Evolutionary conservation across 331 rosid genomes (phyloP), one percentile per base, ranked within the genome.

Genomic region (Stylosanthes scabra): DNA sequence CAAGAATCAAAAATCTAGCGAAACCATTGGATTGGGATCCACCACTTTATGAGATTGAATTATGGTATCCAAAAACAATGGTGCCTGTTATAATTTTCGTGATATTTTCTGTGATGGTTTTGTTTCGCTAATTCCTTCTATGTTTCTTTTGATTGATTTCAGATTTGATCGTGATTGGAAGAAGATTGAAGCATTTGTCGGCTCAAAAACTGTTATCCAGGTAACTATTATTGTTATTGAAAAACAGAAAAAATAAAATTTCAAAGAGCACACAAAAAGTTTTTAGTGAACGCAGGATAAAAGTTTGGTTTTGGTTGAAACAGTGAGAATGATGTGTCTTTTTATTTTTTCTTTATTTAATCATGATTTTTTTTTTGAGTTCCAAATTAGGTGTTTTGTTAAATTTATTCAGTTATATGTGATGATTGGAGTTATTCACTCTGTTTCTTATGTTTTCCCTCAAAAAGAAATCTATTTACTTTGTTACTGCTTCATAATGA

Each of bases 111-210:
- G 25, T 11, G 6, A 4, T 25, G 49, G 31, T 57, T 76, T 54
- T 28, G 31, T 74, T 59, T 63, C 62, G 14, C 77, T 72, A n/a
- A 37, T 58, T 72, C 31, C 51, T 78, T 60, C 40, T 39, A 9
- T 78, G 39, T 72, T 74, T 81, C 54, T 75, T 44, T 11, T 58
- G 40, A 71, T 37, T 81, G 47, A 6, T 58, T 60, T 60, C 88
- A 95, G 99, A 78, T 95, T 92, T 28, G 97, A 92, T 67, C 97
- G 98, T 16, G 99, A 95, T 77, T 95, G 99, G 99, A 95, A 92
- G 85, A 95, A 92, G 86, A 95, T 95, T 75, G 97, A 88, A 90
- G 97, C 97, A 62, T 95, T 88, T 86, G 88, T 95, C 7, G 97
- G 96, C 47, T 87, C 99, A 39, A 91, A 95, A 82, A 88, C 97